Evolutionary conservation across 176 grass and related monocot genomes (phyloP).

Genomic region (Areca catechu): DNA sequence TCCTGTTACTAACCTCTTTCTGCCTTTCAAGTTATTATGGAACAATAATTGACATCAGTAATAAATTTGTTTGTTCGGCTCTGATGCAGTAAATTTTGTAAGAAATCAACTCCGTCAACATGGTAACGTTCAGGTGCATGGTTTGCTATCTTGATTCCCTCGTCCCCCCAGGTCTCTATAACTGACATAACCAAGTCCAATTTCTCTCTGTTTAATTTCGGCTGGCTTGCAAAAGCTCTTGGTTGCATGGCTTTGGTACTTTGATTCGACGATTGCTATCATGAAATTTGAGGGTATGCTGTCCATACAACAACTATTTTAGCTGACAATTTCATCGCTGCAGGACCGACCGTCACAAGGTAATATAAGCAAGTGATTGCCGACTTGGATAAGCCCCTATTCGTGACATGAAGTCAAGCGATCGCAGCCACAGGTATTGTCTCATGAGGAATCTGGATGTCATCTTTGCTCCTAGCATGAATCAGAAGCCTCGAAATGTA

Average conservation of each 20-base stretch:
- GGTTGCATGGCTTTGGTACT: constrained; percentile 61
- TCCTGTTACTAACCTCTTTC: no score
- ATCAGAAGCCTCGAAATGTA: neutral
- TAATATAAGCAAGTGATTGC: constrained; percentile 89
- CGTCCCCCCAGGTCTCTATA: neutral
- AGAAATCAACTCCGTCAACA: constrained; percentile 81
- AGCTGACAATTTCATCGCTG: constrained; percentile 5
- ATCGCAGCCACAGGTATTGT: constrained; percentile 63
- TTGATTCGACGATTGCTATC: constrained; percentile 1
- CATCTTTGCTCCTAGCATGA: constrained; percentile 40
- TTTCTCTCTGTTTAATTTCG: constrained; percentile 28
- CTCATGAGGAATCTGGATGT: constrained; percentile 74
- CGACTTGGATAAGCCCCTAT: constrained; percentile 56
- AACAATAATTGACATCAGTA: constrained; percentile 13
- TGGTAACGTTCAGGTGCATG: constrained; percentile 77
- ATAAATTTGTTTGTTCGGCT: constrained; percentile 41
- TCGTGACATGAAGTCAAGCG: constrained; percentile 73
- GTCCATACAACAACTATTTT: neutral
- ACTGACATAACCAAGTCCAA: constrained; percentile 9
- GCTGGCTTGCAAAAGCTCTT: constrained; percentile 77
- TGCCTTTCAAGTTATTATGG: no score
- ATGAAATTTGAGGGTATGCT: neutral
- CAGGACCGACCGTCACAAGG: constrained; percentile 75
- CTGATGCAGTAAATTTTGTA: constrained; percentile 63
- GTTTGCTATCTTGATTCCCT: constrained; percentile 8